phyloP scores from a whole-genome alignment of 805 yeast genomes.

The Ascoidea tarda region DNA sequence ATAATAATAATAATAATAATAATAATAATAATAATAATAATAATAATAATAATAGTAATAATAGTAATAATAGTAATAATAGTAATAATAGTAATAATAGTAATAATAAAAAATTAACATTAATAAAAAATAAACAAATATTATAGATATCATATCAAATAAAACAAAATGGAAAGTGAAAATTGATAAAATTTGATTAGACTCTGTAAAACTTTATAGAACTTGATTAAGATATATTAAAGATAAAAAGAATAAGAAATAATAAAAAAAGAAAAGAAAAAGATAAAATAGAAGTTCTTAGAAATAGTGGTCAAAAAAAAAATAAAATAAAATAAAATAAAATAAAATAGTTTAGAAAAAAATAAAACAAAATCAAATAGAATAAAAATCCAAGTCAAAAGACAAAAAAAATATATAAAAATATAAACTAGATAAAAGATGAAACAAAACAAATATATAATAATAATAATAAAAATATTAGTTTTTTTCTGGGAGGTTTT shows the following conservation, averaged over 20 bases:
- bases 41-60: not conserved
- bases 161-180: no score
- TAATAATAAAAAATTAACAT: not conserved
- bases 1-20: no score
- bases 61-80: not conserved
- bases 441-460: not conserved
- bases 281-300: no score
- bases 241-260: not conserved
- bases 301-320: no score
- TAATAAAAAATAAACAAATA: not conserved
- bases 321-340: no score
- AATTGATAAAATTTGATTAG: no score
- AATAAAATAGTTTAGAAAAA: no score
- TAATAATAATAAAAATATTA: not conserved
- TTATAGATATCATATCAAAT: not conserved
- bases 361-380: no score
- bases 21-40: no score
- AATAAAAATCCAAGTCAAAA: no score
- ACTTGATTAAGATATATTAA: not conserved
- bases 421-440: not conserved
- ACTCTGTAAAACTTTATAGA: not conserved
- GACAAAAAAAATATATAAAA: no score
- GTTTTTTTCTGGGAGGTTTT: not conserved
- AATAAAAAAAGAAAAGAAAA: not conserved
- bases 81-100: not conserved